Evolutionary conservation across 2,329 filamentous ascomycete species (phyloP).

Genomic region (Ascocoryne sarcoides): DNA sequence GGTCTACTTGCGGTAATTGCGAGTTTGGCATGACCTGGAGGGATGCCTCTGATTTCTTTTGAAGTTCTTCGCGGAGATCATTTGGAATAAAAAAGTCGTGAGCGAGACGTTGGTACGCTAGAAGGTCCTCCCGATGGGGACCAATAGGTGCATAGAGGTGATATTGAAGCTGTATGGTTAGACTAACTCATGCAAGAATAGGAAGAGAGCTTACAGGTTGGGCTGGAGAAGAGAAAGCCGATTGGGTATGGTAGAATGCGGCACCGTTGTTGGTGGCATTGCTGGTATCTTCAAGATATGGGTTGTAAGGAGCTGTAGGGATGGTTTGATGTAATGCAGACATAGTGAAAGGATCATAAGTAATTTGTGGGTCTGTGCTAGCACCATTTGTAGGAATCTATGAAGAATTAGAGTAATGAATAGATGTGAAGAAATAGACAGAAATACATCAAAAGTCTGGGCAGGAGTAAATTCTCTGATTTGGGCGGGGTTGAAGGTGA

Average conservation of each 20-base stretch:
- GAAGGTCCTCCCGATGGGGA: constrained; percentile 70
- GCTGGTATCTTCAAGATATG: constrained; percentile 67
- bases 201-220: constrained; percentile 44
- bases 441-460: constrained; percentile 43
- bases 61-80: constrained; percentile 75
- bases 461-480: constrained; percentile 51
- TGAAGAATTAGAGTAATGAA: constrained; percentile 13
- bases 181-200: neutral
- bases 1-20: constrained; percentile 70
- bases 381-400: constrained; percentile 40
- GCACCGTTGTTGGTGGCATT: constrained; percentile 44
- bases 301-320: constrained; percentile 51
- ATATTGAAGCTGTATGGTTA: constrained; percentile 61
- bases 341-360: constrained; percentile 59
- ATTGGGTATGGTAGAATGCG: constrained; percentile 49
- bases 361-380: constrained; percentile 38
- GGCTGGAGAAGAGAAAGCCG: constrained; percentile 42
- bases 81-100: constrained; percentile 92
- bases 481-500: constrained; percentile 46
- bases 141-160: constrained; percentile 87
- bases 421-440: constrained; percentile 25
- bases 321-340: constrained; percentile 43
- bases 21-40: constrained; percentile 67
- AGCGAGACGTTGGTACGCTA: constrained; percentile 75
- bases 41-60: constrained; percentile 79